Base-by-base conservation (phyloP, 2,329 filamentous ascomycete genomes). In the Volutella citrinella region DNA sequence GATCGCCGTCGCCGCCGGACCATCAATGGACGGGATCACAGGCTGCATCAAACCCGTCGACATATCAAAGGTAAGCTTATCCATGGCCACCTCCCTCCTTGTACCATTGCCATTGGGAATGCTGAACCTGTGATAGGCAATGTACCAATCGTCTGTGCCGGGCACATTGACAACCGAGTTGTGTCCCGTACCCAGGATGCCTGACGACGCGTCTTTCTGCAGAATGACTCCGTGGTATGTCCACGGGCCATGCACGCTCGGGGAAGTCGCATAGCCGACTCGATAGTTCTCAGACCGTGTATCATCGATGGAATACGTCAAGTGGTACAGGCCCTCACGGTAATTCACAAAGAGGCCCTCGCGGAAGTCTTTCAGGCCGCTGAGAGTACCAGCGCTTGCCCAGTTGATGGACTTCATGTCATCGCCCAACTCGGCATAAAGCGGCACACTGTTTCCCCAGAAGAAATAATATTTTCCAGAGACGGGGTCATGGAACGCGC, bases 401-500 rank as follows among this genome's bases (percentile, higher is more conserved):
- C 54, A 25, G 27, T 67, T 63, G 43, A 72, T 55, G 0, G 64
- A 68, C 1, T 63, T 47, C 69, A 73, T 71, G 48, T 71, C 62
- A 16, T 69, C 62, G 20, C 52, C 55, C 0, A 72, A 46, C 43
- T 71, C 63, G 1, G 68, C 69, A 12, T 63, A 49, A 0, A 72
- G 35, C 0, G 67, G 60, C 1, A 39, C 39, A 2, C 68, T 64
- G 30, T 72, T 72, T 5, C 80, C 80, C 59, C 81, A 82, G 55
- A 80, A 83, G 7, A 84, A 50, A 41, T 80, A 83, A 33, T 73
- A 77, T 23, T 69, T 64, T 3, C 72, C 74, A 24, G 78, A 59
- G 1, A 54, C 69, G 1, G 78, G 77, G 38, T 84, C 80, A 2
- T 74, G 65, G 45, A 83, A 81, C 1, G 66, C 68, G 2, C 73